Evolutionary conservation across 2,329 filamentous ascomycete species (phyloP), one percentile per base, ranked within the genome.

Genomic region (Amauroascus verrucosus): DNA sequence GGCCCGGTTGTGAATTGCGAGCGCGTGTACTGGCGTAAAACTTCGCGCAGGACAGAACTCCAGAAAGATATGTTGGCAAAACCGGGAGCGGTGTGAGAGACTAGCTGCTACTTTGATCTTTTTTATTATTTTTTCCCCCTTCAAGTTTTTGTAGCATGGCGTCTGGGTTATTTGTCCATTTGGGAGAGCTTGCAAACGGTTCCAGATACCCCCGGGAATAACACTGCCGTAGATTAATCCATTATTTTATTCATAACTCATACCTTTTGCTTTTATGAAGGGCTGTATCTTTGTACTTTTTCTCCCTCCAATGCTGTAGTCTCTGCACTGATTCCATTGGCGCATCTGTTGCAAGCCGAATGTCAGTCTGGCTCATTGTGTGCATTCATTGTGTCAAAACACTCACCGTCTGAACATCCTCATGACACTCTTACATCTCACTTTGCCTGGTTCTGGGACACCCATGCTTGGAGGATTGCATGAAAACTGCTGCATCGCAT

Each of bases 401-500:
- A 72, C 77, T 67, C 65, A 83, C 81, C 70, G 71, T 63, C 81
- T 69, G 65, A 83, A 80, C 48, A 81, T 65, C 63, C 80, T 67
- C 61, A 81, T 71, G 26, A 83, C 67, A n/a, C 78, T 77, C 63
- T 75, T 69, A 61, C 81, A 83, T 4, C 64, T 64, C n/a, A 77
- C 64, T 24, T 78, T 66, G 2, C 70, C 66, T 2, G 72, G 69
- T 48, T 64, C 62, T 16, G 67, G 69, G 32, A 72, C 67, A 43
- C 64, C 65, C 49, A 72, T 68, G 33, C 70, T 65, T 7, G 74
- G 69, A 8, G 80, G 67, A 62, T 80, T 75, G 66, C 82, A 85
- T 24, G 75, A 75, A 63, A 82, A 84, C 67, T 85, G 81, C 45
- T 79, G 68, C 65, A 84, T 66, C 63, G 83, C 78, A 59, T 78